Evolutionary conservation across 129 eudicot genomes (phyloP).

Genomic region (Solidago caesia): DNA sequence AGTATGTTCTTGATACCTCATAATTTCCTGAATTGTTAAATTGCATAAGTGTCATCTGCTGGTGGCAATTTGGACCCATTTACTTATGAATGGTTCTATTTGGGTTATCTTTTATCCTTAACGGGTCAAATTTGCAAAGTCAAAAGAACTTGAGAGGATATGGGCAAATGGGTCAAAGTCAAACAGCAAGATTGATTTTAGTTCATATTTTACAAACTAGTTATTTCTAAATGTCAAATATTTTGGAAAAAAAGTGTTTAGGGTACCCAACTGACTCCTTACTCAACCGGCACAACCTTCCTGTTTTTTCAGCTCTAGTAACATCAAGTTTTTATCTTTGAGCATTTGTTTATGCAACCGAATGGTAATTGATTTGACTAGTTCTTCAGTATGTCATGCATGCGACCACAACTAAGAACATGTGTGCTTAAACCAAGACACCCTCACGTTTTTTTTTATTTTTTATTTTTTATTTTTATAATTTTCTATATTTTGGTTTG

Average conservation of each 20-base stretch:
- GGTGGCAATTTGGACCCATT: conserved; percentile 1
- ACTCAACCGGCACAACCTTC: not conserved
- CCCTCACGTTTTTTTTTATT: not conserved
- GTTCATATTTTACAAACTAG: not conserved
- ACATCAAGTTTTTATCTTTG: not conserved
- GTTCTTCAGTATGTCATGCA: not conserved
- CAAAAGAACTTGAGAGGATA: not conserved
- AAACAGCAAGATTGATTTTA: not conserved
- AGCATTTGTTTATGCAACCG: not conserved
- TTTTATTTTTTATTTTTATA: too few relatives aligned
- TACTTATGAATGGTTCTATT: not conserved
- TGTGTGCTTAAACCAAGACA: conserved; percentile 5
- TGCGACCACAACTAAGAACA: not conserved
- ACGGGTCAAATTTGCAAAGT: not conserved
- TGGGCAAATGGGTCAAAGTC: not conserved
- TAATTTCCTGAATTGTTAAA: not conserved
- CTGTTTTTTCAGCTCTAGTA: not conserved
- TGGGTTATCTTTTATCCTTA: not conserved
- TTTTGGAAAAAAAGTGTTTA: not conserved
- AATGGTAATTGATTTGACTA: conserved; percentile 15
- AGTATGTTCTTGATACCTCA: conserved; percentile 44
- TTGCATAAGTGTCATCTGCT: not conserved
- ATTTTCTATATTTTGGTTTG: not conserved
- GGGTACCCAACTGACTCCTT: not conserved
- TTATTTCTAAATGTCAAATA: not conserved